A percentile compares a stretch with the other conserved stretches of the same genome.
These are phyloP conservation scores for Trametes meyenii DNA, from an alignment of 768 basidiomycete species.

Conservation along the genomic window DNA sequence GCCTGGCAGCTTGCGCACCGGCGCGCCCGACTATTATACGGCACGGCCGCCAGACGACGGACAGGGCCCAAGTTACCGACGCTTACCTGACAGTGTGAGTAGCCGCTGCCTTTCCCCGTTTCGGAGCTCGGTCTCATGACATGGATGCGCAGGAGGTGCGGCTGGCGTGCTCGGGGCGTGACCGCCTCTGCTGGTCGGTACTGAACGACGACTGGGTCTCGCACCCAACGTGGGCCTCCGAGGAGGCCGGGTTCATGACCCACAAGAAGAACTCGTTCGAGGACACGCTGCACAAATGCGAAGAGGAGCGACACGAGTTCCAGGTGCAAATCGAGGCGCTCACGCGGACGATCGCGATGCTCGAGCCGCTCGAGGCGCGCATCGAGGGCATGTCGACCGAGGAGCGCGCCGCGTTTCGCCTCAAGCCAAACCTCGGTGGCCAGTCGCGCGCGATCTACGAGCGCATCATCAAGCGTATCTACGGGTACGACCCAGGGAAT, in stretches of 20 bases:
- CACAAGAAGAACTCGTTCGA: constrained; percentile 98
- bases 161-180: constrained; percentile 91
- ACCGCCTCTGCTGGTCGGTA: constrained; percentile 92
- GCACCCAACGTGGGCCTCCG: constrained; percentile 97
- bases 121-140: not conserved
- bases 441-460: constrained; percentile 86
- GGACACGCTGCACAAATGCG: constrained; percentile 93
- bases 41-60: constrained; percentile 82
- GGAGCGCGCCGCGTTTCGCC: constrained; percentile 78
- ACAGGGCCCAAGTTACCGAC: constrained; percentile 93
- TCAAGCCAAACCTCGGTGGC: constrained; percentile 90
- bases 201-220: constrained; percentile 99
- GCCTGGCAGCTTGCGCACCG: constrained; percentile 75
- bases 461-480: constrained; percentile 91
- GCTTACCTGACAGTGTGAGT: constrained; percentile 85
- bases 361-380: constrained; percentile 84
- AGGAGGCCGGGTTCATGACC: constrained; percentile 90
- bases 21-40: constrained; percentile 74
- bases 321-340: constrained; percentile 94
- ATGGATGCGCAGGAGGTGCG: constrained; percentile 67
- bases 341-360: constrained; percentile 83
- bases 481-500: constrained; percentile 74
- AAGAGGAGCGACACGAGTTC: constrained; percentile 98
- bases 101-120: not conserved
- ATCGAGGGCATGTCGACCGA: constrained; percentile 89